phyloP scores from a whole-genome alignment of 495 filamentous ascomycete genomes.

The Hypoxylon intermedium region DNA sequence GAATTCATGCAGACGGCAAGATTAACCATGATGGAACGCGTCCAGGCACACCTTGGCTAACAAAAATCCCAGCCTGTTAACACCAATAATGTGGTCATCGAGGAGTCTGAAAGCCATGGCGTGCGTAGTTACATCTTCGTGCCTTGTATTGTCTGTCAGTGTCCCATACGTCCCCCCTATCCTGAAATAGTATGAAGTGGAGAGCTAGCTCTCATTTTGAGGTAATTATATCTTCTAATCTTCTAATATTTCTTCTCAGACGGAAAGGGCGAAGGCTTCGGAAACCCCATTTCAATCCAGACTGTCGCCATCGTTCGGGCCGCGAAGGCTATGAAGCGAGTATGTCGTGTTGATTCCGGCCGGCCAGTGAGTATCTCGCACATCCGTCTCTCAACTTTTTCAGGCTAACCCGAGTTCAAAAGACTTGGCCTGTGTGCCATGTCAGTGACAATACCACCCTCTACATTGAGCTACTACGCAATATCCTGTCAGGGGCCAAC shows the following conservation, averaged over 20 bases:
- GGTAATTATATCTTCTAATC: no score
- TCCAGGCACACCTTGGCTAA: conserved; percentile 4
- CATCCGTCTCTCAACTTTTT: background rate
- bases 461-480: conserved; percentile 52
- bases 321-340: conserved; percentile 44
- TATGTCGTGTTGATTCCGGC: conserved; percentile 49
- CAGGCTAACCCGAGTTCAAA: background rate
- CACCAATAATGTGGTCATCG: conserved; percentile 49
- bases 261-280: conserved; percentile 55
- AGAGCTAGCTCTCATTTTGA: background rate
- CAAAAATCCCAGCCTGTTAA: conserved; percentile 36
- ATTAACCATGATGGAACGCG: background rate
- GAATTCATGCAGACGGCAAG: conserved; percentile 19
- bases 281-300: conserved; percentile 59
- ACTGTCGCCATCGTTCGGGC: conserved; percentile 55
- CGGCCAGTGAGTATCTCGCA: conserved; percentile 40
- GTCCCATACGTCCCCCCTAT: background rate
- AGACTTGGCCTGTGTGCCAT: conserved; percentile 60
- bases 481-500: conserved; percentile 49
- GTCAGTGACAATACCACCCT: conserved; percentile 52
- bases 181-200: background rate
- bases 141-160: conserved; percentile 54
- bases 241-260: conserved; percentile 27
- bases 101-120: conserved; percentile 45
- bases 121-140: conserved; percentile 57